Base-by-base conservation (phyloP, 192 early-diverging fungal genomes). In the Podila epicladia region DNA sequence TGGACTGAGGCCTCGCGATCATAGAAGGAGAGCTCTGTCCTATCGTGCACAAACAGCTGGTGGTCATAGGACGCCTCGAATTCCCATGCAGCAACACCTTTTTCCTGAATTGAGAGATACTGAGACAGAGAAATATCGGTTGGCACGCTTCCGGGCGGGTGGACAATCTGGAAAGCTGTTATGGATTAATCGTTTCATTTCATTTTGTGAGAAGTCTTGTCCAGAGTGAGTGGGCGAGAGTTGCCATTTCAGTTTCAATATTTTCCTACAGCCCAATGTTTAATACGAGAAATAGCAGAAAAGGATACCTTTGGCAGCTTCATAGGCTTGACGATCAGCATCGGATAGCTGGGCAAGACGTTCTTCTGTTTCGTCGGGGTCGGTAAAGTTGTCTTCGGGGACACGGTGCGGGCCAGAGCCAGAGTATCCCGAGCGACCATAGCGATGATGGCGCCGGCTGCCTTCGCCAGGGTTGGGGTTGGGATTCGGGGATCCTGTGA, bases 81-180 rank as follows among this genome's bases (percentile, higher is more conserved):
- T 83, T 95, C 92, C 91, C 92, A 95, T 12, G 94, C 94, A 26
- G 90, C 89, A 7, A 95, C 94, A 41, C 94, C 94, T 82, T 92
- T 92, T 74, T 95, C 94, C 68, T 92, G 91, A 68, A 95, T 93
- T 33, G 89, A 89, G 53, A 89, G 83, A 69, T 91, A 89, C 80
- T 95, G 94, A 55, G 91, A 90, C 32, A 90, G 65, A 9, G 94
- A 94, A 29, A 95, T 90, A 66, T 93, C 89, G 15, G 94, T 95
- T 65, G 90, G 80, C n/a, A 93, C 75, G 74, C 92, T 92, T 58
- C 91, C 90, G 35, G 92, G 92, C 13, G 94, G 94, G 68, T 92
- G 83, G 32, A 87, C 87, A 41, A 87, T 83, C 85, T 95, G 92
- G 78, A 89, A 95, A 29, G 88, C 94, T 90, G 53, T 41, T 37